These are phyloP conservation scores for Cucurbita ficifolia DNA, from an alignment of 306 rosid species.

Conservation along the genomic window DNA sequence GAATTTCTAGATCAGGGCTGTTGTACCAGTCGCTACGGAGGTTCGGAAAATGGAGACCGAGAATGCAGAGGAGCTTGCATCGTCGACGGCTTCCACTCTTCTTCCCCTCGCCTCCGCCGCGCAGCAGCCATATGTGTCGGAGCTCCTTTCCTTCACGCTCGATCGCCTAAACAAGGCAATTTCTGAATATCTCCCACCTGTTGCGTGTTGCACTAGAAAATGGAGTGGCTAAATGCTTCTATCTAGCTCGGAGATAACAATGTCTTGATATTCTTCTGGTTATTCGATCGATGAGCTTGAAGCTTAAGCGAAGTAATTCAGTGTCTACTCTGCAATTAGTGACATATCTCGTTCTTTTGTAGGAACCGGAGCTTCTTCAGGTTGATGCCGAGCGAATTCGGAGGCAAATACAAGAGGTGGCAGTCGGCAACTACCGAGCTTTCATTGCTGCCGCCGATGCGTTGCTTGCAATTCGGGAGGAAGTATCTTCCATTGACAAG, in stretches of 20 bases:
- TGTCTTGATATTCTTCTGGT: not conserved
- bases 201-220: not conserved
- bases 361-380: constrained; percentile 97
- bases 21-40: constrained; percentile 9
- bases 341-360: not conserved
- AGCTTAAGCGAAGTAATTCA: not conserved
- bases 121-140: constrained; percentile 92
- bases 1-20: constrained; percentile 7
- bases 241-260: not conserved
- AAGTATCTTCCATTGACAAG: constrained; percentile 53
- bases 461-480: constrained; percentile 68
- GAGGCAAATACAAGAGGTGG: constrained; percentile 98
- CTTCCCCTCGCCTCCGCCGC: constrained; percentile 73
- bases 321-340: not conserved
- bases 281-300: not conserved
- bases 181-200: not conserved
- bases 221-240: not conserved
- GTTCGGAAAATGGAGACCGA: constrained; percentile 37
- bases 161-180: constrained; percentile 88
- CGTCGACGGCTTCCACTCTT: constrained; percentile 25
- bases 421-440: constrained; percentile 73
- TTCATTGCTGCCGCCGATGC: constrained; percentile 89
- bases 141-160: constrained; percentile 91
- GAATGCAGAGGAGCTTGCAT: constrained; percentile 24
- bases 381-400: constrained; percentile 97